Evolutionary conservation across 305 asterid species (phyloP).

Genomic region (Solanum chacoense): DNA sequence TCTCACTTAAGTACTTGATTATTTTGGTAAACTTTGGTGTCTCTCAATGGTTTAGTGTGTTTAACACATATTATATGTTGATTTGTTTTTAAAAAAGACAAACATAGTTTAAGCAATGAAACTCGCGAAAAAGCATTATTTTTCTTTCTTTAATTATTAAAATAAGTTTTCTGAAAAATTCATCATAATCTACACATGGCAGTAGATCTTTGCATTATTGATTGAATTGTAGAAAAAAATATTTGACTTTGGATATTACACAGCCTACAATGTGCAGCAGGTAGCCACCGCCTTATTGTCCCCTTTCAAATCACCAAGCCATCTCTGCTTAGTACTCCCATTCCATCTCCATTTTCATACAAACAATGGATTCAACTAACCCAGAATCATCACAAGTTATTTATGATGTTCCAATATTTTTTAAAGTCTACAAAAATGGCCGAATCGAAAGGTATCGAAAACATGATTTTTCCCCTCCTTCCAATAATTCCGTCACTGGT

Average conservation of each 20-base stretch:
- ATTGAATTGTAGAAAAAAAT: too few relatives aligned
- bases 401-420: background rate
- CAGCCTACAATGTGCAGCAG: background rate
- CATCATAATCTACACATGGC: background rate
- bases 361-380: background rate
- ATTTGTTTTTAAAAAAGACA: too few relatives aligned
- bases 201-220: background rate
- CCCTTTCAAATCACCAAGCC: background rate
- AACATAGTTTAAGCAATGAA: too few relatives aligned
- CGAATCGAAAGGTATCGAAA: background rate
- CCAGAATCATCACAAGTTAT: background rate
- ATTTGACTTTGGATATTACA: background rate
- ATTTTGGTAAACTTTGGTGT: too few relatives aligned
- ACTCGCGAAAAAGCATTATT: too few relatives aligned
- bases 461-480: slow-evolving; percentile 3
- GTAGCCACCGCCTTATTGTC: background rate
- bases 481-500: background rate
- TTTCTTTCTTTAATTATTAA: too few relatives aligned
- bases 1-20: too few relatives aligned
- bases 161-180: background rate
- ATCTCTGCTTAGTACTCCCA: background rate
- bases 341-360: background rate
- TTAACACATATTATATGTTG: too few relatives aligned
- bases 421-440: background rate
- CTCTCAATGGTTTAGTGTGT: too few relatives aligned